Conservation (phyloP, 31 red algal species). For the Asparagopsis taxiformis region DNA sequence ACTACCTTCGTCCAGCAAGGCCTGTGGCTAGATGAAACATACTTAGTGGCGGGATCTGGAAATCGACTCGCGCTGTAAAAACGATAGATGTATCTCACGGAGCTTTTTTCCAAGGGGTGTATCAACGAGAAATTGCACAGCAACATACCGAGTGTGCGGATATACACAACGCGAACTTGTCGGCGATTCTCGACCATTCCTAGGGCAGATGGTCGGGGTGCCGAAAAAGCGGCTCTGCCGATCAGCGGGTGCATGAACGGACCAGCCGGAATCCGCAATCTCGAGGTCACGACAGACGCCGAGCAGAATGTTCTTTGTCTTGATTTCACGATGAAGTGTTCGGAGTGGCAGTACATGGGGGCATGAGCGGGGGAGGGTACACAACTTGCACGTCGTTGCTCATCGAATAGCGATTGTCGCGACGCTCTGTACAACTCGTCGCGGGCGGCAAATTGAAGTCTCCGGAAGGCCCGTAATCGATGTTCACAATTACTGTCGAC, state of each 20-base stretch:
- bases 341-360: constrained; percentile 85
- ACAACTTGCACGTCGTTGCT: constrained; percentile 69
- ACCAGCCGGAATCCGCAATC: constrained; percentile 98
- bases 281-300: constrained; percentile 86
- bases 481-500: constrained; percentile 68
- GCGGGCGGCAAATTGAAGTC: constrained; percentile 92
- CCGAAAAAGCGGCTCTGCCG: constrained; percentile 84
- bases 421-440: constrained; percentile 93
- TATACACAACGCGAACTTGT: constrained; percentile 83
- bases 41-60: constrained; percentile 84
- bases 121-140: constrained; percentile 89
- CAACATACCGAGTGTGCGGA: constrained; percentile 89
- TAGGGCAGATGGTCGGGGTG: constrained; percentile 97
- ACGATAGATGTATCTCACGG: constrained; percentile 62
- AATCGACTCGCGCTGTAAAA: constrained; percentile 70
- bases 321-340: constrained; percentile 95
- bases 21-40: too few relatives aligned
- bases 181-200: constrained; percentile 82
- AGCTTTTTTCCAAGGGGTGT: constrained; percentile 84
- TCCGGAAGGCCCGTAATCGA: constrained; percentile 91
- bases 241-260: constrained; percentile 72
- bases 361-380: constrained; percentile 82
- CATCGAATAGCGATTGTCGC: constrained; percentile 45
- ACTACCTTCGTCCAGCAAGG: too few relatives aligned
- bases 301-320: constrained; percentile 97